Base-by-base conservation (phyloP, 2,329 filamentous ascomycete genomes). In the Sporothrix dimorphospora region DNA sequence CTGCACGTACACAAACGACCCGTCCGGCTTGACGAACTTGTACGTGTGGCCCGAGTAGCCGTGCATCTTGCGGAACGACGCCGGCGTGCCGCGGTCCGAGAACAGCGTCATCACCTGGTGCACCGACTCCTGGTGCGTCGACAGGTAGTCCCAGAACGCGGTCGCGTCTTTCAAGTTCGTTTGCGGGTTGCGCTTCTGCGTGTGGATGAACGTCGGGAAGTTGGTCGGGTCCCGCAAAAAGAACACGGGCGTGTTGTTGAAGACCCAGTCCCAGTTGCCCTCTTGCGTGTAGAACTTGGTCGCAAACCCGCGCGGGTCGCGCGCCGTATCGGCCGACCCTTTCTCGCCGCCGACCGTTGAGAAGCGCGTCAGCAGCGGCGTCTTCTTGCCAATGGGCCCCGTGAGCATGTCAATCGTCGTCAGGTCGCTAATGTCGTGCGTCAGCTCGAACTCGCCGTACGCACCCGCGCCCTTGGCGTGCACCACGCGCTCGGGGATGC, bases 241-340 rank as follows among this genome's bases (percentile, higher is more conserved):
- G 85, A 94, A 94, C 34, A 93, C 85, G 1, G 91, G 91, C 0
- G 90, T 93, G 81, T 94, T 93, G 83, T 92, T 92, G 40, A 89
- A 90, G 4, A 91, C 88, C 49, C 91, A 83, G 75, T 92, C 90
- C 88, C 89, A 92, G 75, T 92, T 93, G 6, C 91, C 91, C 77
- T 94, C 91, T 0, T 91, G 83, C 0, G 92, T 94, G 77, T 93
- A 93, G 76, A 92, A 88, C 79, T 92, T 92, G 72, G 92, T 80
- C 0, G 92, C 91, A 75, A 94, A 94, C 1, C 92, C 92, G 61
- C 92, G 87, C 3, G 93, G 90, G 83, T 94, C 92, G 16, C 92
- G 88, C 0, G 93, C 92, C 0, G 91, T 93, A 78, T 95, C 92
- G 2, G 92, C 89, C 67, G 90, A 92, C 9, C 92, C 92, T 71